These are phyloP conservation scores for Malassezia sp. DNA, from an alignment of 1,284 basidiomycete species.

Conservation along the genomic window DNA sequence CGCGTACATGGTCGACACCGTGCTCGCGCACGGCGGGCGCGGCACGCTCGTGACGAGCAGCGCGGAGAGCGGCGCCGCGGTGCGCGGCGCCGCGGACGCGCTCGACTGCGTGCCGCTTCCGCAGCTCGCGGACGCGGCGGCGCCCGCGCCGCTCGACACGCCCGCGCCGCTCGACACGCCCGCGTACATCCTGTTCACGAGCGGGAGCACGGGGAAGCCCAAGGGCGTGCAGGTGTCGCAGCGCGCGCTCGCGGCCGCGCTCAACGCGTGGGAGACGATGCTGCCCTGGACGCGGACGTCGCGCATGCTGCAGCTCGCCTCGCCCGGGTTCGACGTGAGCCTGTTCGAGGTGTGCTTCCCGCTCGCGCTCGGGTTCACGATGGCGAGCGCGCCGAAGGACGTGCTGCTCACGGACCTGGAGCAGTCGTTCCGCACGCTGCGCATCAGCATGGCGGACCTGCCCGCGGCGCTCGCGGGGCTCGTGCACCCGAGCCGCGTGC, in stretches of 20 bases:
- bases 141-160: neutral
- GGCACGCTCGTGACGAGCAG: constrained; percentile 13
- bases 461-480: constrained; percentile 39
- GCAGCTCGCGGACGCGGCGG: neutral
- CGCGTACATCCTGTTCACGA: constrained; percentile 42
- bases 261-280: constrained; percentile 37
- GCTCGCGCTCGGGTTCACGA: constrained; percentile 33
- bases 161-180: constrained; percentile 14
- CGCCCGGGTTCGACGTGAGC: constrained; percentile 41
- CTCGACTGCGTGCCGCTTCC: neutral
- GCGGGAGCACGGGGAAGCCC: constrained; percentile 38
- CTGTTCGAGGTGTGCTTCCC: constrained; percentile 45
- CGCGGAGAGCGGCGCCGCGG: neutral
- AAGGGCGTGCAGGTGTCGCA: constrained; percentile 41
- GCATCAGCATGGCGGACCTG: constrained; percentile 39
- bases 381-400: constrained; percentile 38
- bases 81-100: neutral
- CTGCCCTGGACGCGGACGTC: constrained; percentile 26
- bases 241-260: constrained; percentile 32
- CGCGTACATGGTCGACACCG: constrained; percentile 33
- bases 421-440: constrained; percentile 26
- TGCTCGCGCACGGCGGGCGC: too few relatives aligned
- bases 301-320: constrained; percentile 40
- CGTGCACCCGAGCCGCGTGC: constrained; percentile 29
- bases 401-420: constrained; percentile 35